Evolutionary conservation across 768 basidiomycete species (phyloP).

Genomic region (Naganishia onofrii): DNA sequence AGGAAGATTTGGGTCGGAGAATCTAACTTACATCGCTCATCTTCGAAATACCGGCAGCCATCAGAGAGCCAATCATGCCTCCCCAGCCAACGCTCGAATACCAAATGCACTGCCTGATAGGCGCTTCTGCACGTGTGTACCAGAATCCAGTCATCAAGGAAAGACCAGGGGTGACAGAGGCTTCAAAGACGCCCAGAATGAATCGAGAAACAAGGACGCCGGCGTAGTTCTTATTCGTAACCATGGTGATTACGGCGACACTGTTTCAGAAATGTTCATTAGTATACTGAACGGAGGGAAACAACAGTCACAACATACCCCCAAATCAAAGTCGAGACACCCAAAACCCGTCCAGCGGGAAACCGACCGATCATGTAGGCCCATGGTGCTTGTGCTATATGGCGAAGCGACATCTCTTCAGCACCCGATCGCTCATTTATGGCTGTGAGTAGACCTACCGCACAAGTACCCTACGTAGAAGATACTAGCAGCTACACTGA

Average conservation of each 20-base stretch:
- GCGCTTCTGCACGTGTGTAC: conserved; percentile 46
- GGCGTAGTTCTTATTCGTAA: conserved; percentile 45
- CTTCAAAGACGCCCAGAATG: conserved; percentile 51
- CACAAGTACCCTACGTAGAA: conserved; percentile 46
- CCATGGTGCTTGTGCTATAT: conserved; percentile 34
- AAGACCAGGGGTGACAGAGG: conserved; percentile 50
- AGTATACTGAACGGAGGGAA: neutral
- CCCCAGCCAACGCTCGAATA: conserved; percentile 50
- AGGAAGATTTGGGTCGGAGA: too few species aligned
- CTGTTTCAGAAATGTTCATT: neutral
- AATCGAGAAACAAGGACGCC: conserved; percentile 49
- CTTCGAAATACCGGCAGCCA: conserved; percentile 50
- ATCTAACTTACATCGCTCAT: conserved; percentile 7
- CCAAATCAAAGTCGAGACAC: conserved; percentile 50
- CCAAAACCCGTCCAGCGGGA: conserved; percentile 49
- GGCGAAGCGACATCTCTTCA: neutral
- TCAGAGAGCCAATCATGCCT: conserved; percentile 51
- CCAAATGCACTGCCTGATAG: conserved; percentile 52
- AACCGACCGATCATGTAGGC: conserved; percentile 47
- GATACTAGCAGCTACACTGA: conserved; percentile 35
- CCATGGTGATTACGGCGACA: conserved; percentile 44
- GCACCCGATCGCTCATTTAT: neutral
- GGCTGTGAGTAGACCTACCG: conserved; percentile 32
- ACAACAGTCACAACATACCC: conserved; percentile 31
- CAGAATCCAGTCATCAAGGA: conserved; percentile 52